phyloP scores from a whole-genome alignment of 108 stramenopile genomes.

The Nannochloropsis salina region DNA sequence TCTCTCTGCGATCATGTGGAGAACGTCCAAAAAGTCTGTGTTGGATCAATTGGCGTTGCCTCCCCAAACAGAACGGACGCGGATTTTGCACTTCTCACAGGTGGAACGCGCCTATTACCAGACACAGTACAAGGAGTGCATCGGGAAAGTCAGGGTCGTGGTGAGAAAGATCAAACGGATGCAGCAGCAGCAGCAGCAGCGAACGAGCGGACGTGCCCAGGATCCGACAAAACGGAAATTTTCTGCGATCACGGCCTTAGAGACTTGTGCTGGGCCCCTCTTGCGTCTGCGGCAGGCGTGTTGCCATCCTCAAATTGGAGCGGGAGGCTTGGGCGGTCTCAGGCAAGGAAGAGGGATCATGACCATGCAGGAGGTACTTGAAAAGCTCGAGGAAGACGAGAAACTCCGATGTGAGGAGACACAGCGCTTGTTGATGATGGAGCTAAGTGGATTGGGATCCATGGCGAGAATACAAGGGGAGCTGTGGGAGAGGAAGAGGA shows the following conservation, averaged over 20 bases:
- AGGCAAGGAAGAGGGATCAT: neutral
- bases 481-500: neutral
- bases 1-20: slow-evolving; percentile 31
- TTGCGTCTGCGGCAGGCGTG: slow-evolving; percentile 41
- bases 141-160: slow-evolving; percentile 1
- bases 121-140: slow-evolving; percentile 33
- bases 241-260: neutral
- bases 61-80: slow-evolving; percentile 23
- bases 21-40: slow-evolving; percentile 35
- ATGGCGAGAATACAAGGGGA: neutral
- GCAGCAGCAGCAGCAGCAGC: neutral
- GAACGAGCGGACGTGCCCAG: neutral
- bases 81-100: slow-evolving; percentile 27
- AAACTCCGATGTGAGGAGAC: neutral
- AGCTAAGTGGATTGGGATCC: neutral
- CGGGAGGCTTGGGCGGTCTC: slow-evolving; percentile 12
- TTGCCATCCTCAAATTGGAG: slow-evolving; percentile 44
- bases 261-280: neutral
- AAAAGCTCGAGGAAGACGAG: neutral
- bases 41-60: slow-evolving; percentile 34
- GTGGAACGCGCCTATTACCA: slow-evolving; percentile 39
- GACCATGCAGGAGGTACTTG: neutral
- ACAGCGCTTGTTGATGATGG: neutral
- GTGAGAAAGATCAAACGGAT: neutral
- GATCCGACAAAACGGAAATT: neutral